Evolutionary conservation across 2,329 filamentous ascomycete genomes (phyloP).

Genomic region (Fusarium globosum): DNA sequence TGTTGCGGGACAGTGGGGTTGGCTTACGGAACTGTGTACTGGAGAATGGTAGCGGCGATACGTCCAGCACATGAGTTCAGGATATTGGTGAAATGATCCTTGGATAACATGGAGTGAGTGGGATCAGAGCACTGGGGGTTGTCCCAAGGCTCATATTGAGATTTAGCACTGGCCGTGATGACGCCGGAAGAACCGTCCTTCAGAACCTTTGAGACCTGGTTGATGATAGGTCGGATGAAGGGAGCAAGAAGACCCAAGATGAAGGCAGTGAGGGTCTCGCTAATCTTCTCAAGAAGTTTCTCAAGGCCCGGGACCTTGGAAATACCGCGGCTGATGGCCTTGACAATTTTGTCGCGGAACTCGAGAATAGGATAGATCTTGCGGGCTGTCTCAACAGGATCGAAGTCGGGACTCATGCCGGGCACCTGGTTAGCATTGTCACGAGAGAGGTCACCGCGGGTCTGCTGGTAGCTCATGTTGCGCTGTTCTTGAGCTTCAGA

Average conservation of each 20-base stretch:
- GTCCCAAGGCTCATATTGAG: constrained; percentile 84
- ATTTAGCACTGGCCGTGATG: constrained; percentile 74
- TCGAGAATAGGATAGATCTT: constrained; percentile 95
- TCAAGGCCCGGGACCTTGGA: constrained; percentile 93
- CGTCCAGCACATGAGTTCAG: constrained; percentile 82
- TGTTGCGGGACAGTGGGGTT: neutral
- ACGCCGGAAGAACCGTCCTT: constrained; percentile 85
- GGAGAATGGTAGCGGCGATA: constrained; percentile 78
- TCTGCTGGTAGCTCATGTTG: constrained; percentile 54
- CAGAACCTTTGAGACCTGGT: constrained; percentile 82
- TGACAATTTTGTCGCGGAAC: constrained; percentile 94
- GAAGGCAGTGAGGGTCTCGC: constrained; percentile 91
- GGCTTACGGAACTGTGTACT: constrained; percentile 84
- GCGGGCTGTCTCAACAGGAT: constrained; percentile 78
- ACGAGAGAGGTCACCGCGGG: constrained; percentile 50
- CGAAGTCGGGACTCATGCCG: constrained; percentile 80
- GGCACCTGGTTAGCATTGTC: constrained; percentile 71
- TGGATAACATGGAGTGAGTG: constrained; percentile 84
- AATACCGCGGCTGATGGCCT: constrained; percentile 84
- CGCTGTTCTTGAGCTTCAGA: constrained; percentile 73
- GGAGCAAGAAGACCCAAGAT: constrained; percentile 90
- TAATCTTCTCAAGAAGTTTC: constrained; percentile 90
- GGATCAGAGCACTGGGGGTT: constrained; percentile 80
- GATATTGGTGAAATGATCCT: constrained; percentile 85
- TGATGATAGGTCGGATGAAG: constrained; percentile 92